Evolutionary conservation across 345 rosid genomes (phyloP), one percentile per base, ranked within the genome.

Genomic region (Lagerstroemia speciosa): DNA sequence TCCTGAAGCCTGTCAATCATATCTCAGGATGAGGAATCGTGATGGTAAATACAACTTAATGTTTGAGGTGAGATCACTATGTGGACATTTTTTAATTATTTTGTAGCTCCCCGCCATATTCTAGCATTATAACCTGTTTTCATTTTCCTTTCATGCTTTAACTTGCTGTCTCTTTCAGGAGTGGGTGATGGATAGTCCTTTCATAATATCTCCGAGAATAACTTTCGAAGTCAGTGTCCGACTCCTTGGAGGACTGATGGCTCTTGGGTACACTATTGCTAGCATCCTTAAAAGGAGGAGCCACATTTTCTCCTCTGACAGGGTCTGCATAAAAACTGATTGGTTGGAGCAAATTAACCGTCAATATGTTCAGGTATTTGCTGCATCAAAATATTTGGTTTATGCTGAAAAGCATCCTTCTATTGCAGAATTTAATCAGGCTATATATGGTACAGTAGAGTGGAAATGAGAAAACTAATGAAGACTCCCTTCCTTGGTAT

Each of bases 1-100:
- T 82, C 99, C 99, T 67, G 99, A 94, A 83, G 99, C 99, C 41
- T 94, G 99, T 62, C 99, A 94, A 74, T 94, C 99, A 8, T 91
- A 94, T 77, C 81, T 94, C 76, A 86, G 99, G 86, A 91, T 89
- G 99, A 88, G 99, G 82, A 94, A 94, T 78, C 87, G 96, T 65
- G 99, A 94, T 83, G 99, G 99, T 34, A 91, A 94, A 73, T 94
- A 94, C 80, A 91, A 83, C 87, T 97, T 91, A 74, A 94, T 94
- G 99, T 94, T 94, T 57, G 99, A 89, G 99, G 99, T 94, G 68
- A 83, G 71, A 52, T 50, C 72, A 67, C 62, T 73, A 72, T 38
- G 75, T 31, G 45, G 52, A 69, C 65, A 73, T 10, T 11, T 12
- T 30, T 58, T 3, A 0, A 12, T 14, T 58, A 58, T 6, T 11